Evolutionary conservation across 208 protist genomes (phyloP), one percentile per base, ranked within the genome.

Genomic region (Leishmania arabica): DNA sequence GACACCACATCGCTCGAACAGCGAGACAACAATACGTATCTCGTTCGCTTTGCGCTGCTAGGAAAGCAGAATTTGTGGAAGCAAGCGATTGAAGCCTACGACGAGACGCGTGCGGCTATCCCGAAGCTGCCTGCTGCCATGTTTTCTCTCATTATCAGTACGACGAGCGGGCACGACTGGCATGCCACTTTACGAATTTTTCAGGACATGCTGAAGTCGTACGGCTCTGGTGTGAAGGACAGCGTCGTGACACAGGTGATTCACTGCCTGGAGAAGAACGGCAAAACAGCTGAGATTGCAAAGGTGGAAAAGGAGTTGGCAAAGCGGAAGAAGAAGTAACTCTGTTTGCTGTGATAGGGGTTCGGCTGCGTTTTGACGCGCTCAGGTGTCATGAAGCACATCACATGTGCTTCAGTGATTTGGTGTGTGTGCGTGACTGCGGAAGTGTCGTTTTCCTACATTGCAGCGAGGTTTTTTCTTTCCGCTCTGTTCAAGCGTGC

Each of bases 1-100:
- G 81, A 89, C 9, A 51, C 79, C 27, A 88, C 84, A 7, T 79
- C 82, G 15, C 24, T 80, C 6, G 77, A 84, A 1, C 70, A 84
- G 37, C 82, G 89, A 64, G 95, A 98, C 78, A 85, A 58, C 60
- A 96, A 93, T 78, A 97, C 93, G 1, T 97, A 95, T 69, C 84
- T 95, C 37, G 72, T 98, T 9, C 86, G 91, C 77, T 84, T 98
- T 64, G 93, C 95, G 1, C 74, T 98, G 31, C 81, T 96, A 24
- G 93, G 91, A 15, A 95, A 92, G 82, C 77, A 90, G 13, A 84
- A 84, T 56, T 75, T 89, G 65, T 96, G 93, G 91, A 80, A 92
- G 81, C 84, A 95, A 72, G 88, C 92, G 31, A 45, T 81, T 1
- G 83, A 80, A 19, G 89, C 88, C 24, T 95, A 90, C 82, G 85